Percentiles rank a stretch among this genome's conserved stretches.
Evolutionary conservation across 495 filamentous ascomycete species (phyloP).

Genomic region (Daldinia loculata): DNA sequence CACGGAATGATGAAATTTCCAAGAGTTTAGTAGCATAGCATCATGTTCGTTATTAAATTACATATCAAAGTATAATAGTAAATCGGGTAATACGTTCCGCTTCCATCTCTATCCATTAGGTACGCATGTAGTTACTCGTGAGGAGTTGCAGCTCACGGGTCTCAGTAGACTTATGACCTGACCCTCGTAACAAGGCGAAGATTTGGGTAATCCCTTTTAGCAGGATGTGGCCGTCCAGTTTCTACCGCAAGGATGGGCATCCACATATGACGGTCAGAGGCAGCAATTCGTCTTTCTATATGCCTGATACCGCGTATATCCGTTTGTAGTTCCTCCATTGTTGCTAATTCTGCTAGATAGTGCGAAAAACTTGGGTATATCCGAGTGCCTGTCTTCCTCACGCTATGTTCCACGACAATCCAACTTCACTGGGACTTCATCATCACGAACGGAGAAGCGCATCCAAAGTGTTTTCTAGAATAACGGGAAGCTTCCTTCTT

Average conservation of each 20-base stretch:
- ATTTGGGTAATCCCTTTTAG: neutral
- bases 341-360: neutral
- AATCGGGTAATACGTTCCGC: neutral
- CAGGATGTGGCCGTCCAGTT: neutral
- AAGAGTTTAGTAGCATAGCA: no score
- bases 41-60: no score
- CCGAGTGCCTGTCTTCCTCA: neutral
- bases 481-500: neutral
- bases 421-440: neutral
- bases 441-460: neutral
- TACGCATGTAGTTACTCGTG: neutral
- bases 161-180: neutral
- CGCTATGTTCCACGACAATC: neutral
- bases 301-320: neutral
- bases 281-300: neutral
- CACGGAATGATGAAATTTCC: no score
- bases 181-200: neutral
- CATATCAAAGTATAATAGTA: neutral
- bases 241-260: neutral
- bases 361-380: slow-evolving; percentile 15
- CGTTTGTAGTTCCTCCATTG: neutral
- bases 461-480: neutral
- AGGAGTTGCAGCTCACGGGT: neutral
- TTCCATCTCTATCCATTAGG: neutral
- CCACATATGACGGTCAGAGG: neutral